Conservation (phyloP, 2,329 filamentous ascomycete genomes). For the Fusarium pseudograminearum region DNA sequence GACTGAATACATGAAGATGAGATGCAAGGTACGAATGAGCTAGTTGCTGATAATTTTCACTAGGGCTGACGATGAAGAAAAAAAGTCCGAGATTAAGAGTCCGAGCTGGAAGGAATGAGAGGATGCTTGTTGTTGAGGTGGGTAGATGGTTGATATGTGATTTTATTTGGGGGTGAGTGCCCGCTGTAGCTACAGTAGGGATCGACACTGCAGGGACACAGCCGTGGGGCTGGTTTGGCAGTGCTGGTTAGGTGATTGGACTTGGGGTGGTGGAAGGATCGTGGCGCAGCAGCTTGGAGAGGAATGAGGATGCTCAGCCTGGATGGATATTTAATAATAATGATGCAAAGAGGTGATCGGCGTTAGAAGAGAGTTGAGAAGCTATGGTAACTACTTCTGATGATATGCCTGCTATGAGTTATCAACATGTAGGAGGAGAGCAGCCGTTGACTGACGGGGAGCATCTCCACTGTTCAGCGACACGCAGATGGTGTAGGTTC, state of each 20-base stretch:
- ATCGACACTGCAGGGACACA: slow-evolving; percentile 1
- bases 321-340: background rate
- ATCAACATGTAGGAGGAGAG: too few relatives aligned
- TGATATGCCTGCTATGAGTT: background rate
- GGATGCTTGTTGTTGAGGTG: slow-evolving; percentile 5
- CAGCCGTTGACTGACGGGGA: background rate
- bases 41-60: background rate
- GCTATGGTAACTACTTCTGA: too few relatives aligned
- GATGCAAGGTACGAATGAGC: background rate
- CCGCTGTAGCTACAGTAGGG: slow-evolving; percentile 7
- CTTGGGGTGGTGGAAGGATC: background rate
- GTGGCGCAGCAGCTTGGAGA: background rate
- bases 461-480: background rate
- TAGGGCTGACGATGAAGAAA: background rate
- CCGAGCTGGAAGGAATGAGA: slow-evolving; percentile 32
- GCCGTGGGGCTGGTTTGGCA: slow-evolving; percentile 2
- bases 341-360: background rate
- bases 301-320: background rate
- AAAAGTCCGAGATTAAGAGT: slow-evolving; percentile 28
- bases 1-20: slow-evolving; percentile 14
- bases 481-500: background rate
- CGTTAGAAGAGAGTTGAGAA: accelerated
- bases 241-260: background rate
- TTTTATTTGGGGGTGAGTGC: slow-evolving; percentile 31
- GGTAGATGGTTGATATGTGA: background rate